Evolutionary conservation across 1,284 basidiomycete genomes (phyloP).

Genomic region (Fistulina hepatica): DNA sequence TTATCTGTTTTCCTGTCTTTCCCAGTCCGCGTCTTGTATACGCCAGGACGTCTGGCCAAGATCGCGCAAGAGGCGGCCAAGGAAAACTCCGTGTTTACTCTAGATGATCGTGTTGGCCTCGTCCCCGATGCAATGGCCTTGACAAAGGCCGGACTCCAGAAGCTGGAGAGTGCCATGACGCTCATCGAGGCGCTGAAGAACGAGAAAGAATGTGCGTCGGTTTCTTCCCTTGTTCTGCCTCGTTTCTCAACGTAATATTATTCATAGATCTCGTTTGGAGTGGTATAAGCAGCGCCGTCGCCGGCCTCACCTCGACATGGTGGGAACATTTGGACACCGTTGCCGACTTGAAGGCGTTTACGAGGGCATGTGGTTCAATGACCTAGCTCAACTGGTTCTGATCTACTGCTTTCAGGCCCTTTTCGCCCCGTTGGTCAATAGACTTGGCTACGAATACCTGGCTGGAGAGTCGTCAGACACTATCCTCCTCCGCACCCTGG

Average conservation of each 20-base stretch:
- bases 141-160: conserved; percentile 68
- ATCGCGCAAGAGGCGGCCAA: conserved; percentile 76
- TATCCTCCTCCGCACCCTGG: conserved; percentile 68
- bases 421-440: conserved; percentile 71
- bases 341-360: conserved; percentile 52
- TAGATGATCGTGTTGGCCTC: conserved; percentile 83
- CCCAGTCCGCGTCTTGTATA: conserved; percentile 80
- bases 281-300: conserved; percentile 47
- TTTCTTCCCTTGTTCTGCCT: background rate
- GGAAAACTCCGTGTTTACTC: conserved; percentile 52
- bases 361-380: conserved; percentile 34
- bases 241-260: too few species aligned
- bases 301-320: conserved; percentile 61
- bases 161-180: conserved; percentile 68
- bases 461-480: conserved; percentile 63
- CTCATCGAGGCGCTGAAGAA: conserved; percentile 58
- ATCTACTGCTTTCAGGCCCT: conserved; percentile 35
- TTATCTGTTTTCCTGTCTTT: too few species aligned
- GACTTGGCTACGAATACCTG: conserved; percentile 72
- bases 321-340: conserved; percentile 70
- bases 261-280: conserved; percentile 63
- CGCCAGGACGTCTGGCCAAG: conserved; percentile 66
- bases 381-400: conserved; percentile 2
- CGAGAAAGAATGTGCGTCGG: conserved; percentile 63
- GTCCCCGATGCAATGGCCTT: conserved; percentile 76